Evolutionary conservation across 2,329 filamentous ascomycete genomes (phyloP).

Genomic region (Exophiala spinifera): DNA sequence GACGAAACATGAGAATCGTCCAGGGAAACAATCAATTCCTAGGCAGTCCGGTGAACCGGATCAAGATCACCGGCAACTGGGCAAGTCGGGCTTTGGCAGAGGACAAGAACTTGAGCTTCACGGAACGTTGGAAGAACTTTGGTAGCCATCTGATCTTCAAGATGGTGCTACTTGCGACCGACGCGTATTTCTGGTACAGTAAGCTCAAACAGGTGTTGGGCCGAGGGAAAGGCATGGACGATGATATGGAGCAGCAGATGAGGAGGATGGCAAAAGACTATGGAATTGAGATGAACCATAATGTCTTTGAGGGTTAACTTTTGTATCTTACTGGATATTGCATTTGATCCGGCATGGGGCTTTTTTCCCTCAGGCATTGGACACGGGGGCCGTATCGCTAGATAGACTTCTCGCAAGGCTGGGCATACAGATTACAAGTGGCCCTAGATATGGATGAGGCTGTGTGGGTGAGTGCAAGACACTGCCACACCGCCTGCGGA

Average conservation of each 20-base stretch:
- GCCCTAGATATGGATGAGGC: too few species aligned
- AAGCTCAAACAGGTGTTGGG: constrained; percentile 75
- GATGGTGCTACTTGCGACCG: constrained; percentile 69
- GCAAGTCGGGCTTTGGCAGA: constrained; percentile 80
- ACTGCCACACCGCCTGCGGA: too few species aligned
- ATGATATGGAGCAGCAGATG: constrained; percentile 87
- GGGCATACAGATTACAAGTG: too few species aligned
- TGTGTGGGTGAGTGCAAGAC: too few species aligned
- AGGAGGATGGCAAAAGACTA: constrained; percentile 83
- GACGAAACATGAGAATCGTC: constrained; percentile 86
- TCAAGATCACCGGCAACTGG: constrained; percentile 93
- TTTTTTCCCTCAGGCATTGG: too few species aligned
- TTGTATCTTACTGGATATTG: not conserved
- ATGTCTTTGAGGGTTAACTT: constrained; percentile 70
- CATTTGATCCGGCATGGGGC: too few species aligned
- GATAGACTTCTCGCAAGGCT: too few species aligned
- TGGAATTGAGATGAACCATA: constrained; percentile 85
- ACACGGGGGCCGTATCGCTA: too few species aligned
- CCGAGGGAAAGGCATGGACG: constrained; percentile 82
- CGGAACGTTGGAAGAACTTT: constrained; percentile 65
- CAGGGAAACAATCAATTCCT: constrained; percentile 91
- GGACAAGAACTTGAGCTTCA: constrained; percentile 61
- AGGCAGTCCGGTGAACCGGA: constrained; percentile 80
- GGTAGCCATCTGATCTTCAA: constrained; percentile 80
- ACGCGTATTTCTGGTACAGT: constrained; percentile 79